These are phyloP conservation scores for Cardamine resedifolia DNA, from an alignment of 345 rosid species.

Conservation along the genomic window DNA sequence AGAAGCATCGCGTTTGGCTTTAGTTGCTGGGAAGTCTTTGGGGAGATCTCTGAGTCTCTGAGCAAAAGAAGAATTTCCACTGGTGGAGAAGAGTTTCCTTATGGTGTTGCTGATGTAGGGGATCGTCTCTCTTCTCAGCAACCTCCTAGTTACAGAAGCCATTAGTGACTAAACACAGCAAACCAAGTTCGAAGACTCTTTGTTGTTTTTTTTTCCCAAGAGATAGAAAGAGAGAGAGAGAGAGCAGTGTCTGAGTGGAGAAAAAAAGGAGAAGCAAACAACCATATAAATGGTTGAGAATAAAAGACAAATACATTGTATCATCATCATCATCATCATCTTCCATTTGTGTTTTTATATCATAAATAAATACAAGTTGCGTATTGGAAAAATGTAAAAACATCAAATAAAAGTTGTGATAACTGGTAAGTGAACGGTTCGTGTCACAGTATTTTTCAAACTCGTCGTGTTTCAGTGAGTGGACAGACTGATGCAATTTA, in stretches of 20 bases:
- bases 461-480: background rate
- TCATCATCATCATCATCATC: too few species aligned
- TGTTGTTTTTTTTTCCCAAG: too few species aligned
- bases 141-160: conserved; percentile 48
- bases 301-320: conserved; percentile 8
- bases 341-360: background rate
- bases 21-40: conserved; percentile 59
- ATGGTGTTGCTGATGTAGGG: conserved; percentile 19
- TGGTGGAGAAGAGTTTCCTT: conserved; percentile 50
- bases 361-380: background rate
- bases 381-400: background rate
- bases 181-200: conserved; percentile 5
- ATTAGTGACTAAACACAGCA: conserved; percentile 34
- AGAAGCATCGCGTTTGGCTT: conserved; percentile 63
- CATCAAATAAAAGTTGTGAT: background rate
- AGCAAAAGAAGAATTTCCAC: conserved; percentile 50
- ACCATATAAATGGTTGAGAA: conserved; percentile 12
- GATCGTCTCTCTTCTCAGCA: conserved; percentile 45
- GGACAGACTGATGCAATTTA: background rate
- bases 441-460: conserved; percentile 2
- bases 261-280: background rate
- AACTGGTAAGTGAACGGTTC: background rate
- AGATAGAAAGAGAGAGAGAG: background rate
- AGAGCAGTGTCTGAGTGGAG: conserved; percentile 20
- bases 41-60: conserved; percentile 76